Evolutionary conservation across 108 stramenopile species (phyloP), one percentile per base, ranked within the genome.

Genomic region (Nannochloropsis salina): DNA sequence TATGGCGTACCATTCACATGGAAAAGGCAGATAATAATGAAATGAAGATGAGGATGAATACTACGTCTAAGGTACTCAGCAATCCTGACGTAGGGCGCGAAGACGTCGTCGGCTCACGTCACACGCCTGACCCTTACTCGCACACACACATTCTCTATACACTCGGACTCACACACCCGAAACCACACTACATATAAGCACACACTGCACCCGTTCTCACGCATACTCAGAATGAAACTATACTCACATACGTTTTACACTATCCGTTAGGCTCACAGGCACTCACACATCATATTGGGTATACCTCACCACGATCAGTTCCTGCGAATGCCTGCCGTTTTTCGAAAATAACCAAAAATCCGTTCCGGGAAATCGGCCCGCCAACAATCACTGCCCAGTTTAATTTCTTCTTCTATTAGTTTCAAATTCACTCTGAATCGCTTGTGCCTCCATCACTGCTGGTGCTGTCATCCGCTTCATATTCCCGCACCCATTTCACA

Each of bases 401-500:
- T n/a, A n/a, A 74, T 6, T n/a, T 74, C 61, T n/a, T 74, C 2
- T 8, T 74, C 61, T 74, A 31, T 31, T 31, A 1, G 31, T 74
- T n/a, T 0, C n/a, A 15, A 74, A 2, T 2, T 74, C n/a, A 15
- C 61, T 74, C 61, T 15, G 20, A n/a, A 74, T 74, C 61, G n/a
- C 61, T 74, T 3, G 15, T n/a, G 1, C n/a, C 61, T n/a, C 3
- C 61, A 1, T 3, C 61, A 74, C 61, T 74, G n/a, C 61, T 74
- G n/a, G 20, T 74, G 61, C 61, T 74, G 15, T 74, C 61, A 10
- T 88, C 88, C 31, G 41, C 86, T 18, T 89, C 89, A 43, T 31
- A n/a, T n/a, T 89, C 88, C 44, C 87, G 86, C 44, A 89, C 83
- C 89, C 89, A 89, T 41, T 81, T 42, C 20, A 89, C 87, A 85